phyloP scores from a whole-genome alignment of 2,329 filamentous ascomycete species.

The Nothomitra cinnamomea region DNA sequence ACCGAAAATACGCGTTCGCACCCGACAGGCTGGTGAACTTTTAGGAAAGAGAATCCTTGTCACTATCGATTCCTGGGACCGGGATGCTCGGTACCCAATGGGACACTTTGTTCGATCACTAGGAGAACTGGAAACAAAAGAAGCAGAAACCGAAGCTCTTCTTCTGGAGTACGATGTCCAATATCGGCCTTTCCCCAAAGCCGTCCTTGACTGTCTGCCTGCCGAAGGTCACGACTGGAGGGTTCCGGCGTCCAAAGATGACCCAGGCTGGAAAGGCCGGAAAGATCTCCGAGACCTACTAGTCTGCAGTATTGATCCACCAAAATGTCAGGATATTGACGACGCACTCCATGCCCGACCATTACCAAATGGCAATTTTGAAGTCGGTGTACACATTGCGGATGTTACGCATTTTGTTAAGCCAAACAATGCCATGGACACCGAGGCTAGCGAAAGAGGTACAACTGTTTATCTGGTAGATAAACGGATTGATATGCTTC shows the following conservation, averaged over 20 bases:
- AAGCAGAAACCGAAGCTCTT: conserved; percentile 90
- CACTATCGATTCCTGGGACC: conserved; percentile 88
- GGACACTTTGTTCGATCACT: conserved; percentile 89
- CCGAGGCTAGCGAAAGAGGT: conserved; percentile 80
- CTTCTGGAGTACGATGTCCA: conserved; percentile 94
- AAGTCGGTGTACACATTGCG: conserved; percentile 95
- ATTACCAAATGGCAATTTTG: conserved; percentile 81
- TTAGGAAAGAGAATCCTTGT: conserved; percentile 83
- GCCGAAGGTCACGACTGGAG: conserved; percentile 86
- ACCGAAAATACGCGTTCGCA: conserved; percentile 86
- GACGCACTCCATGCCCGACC: conserved; percentile 80
- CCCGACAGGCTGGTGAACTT: conserved; percentile 74
- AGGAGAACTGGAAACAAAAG: conserved; percentile 88
- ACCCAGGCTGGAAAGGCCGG: conserved; percentile 75
- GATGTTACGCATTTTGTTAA: conserved; percentile 99
- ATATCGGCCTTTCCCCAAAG: conserved; percentile 91
- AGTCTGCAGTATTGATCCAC: conserved; percentile 93
- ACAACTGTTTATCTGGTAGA: conserved; percentile 96
- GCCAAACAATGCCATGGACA: conserved; percentile 92
- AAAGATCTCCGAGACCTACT: conserved; percentile 70
- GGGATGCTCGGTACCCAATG: conserved; percentile 78
- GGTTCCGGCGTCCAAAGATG: conserved; percentile 56
- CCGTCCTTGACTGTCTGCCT: conserved; percentile 84
- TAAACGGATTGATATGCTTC: conserved; percentile 99
- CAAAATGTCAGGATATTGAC: conserved; percentile 94